These are phyloP conservation scores for Pleoardoris graminearum DNA, from an alignment of 2,329 filamentous ascomycete genomes.

Conservation along the genomic window DNA sequence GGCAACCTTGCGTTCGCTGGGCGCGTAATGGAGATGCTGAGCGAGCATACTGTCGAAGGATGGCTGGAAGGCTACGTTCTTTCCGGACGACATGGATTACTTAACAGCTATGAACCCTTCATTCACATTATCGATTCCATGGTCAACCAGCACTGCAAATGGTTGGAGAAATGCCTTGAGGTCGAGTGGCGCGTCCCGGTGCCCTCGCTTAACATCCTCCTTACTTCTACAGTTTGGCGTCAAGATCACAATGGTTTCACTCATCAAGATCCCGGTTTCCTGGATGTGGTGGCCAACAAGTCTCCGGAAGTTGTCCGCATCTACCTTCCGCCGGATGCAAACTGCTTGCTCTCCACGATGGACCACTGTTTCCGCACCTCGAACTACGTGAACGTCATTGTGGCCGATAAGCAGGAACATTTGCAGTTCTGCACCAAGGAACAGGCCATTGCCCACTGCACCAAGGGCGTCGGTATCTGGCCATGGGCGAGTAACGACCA, in stretches of 20 bases:
- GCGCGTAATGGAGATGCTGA: conserved; percentile 83
- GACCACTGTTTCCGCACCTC: conserved; percentile 72
- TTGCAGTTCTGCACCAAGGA: conserved; percentile 77
- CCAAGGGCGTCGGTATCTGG: conserved; percentile 79
- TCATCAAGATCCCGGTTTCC: conserved; percentile 78
- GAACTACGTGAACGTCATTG: conserved; percentile 82
- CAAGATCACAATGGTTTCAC: conserved; percentile 86
- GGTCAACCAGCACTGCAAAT: conserved; percentile 86
- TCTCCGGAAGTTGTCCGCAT: conserved; percentile 78
- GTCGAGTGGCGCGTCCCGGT: conserved; percentile 76
- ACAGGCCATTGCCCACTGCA: conserved; percentile 73
- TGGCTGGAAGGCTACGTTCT: conserved; percentile 81
- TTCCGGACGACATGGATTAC: conserved; percentile 72
- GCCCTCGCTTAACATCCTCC: conserved; percentile 76
- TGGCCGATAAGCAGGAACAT: conserved; percentile 79
- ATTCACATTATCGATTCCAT: conserved; percentile 83
- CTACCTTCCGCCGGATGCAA: conserved; percentile 79
- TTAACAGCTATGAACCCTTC: conserved; percentile 83
- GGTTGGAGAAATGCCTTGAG: conserved; percentile 80
- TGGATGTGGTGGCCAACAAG: conserved; percentile 79
- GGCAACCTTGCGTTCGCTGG: conserved; percentile 71
- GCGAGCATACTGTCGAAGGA: conserved; percentile 75
- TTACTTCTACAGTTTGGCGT: conserved; percentile 78
- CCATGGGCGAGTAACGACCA: conserved; percentile 73
- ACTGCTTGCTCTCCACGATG: conserved; percentile 74